These are phyloP conservation scores for Debaryomyces sp. DNA, from an alignment of 1,139 yeast species.

Conservation along the genomic window DNA sequence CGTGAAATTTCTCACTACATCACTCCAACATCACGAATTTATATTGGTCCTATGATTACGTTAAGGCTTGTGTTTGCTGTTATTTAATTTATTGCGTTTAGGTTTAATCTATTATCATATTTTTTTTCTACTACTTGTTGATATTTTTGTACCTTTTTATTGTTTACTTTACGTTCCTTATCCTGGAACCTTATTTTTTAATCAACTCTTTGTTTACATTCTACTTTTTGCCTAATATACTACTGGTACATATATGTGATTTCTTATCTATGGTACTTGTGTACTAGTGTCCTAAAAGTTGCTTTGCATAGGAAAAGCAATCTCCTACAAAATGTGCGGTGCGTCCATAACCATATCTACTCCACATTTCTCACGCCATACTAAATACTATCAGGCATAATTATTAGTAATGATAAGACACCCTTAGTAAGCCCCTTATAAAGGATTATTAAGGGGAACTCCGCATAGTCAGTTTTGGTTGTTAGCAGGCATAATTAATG, in stretches of 20 bases:
- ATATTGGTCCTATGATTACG: neutral
- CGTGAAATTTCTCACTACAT: neutral
- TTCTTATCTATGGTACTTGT: neutral
- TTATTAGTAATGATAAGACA: neutral
- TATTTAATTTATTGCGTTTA: slow-evolving; percentile 4
- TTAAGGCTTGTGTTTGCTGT: neutral
- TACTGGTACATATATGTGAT: neutral
- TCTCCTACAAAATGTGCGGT: neutral
- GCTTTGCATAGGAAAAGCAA: neutral
- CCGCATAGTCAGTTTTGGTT: neutral
- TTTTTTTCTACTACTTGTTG: neutral
- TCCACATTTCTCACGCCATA: slow-evolving; percentile 1
- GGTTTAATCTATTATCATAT: slow-evolving; percentile 4
- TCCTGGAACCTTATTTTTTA: neutral
- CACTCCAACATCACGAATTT: neutral
- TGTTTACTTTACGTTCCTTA: neutral
- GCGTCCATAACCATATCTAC: slow-evolving; percentile 6
- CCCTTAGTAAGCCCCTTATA: neutral
- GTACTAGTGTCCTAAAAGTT: neutral
- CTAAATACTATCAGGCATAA: neutral
- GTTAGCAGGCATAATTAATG: neutral
- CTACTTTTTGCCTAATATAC: neutral
- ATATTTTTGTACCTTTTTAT: neutral
- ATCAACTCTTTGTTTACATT: slow-evolving; percentile 1
- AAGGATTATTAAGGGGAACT: neutral